phyloP scores from a whole-genome alignment of 176 grass and related monocot genomes.

The Carex pumila region DNA sequence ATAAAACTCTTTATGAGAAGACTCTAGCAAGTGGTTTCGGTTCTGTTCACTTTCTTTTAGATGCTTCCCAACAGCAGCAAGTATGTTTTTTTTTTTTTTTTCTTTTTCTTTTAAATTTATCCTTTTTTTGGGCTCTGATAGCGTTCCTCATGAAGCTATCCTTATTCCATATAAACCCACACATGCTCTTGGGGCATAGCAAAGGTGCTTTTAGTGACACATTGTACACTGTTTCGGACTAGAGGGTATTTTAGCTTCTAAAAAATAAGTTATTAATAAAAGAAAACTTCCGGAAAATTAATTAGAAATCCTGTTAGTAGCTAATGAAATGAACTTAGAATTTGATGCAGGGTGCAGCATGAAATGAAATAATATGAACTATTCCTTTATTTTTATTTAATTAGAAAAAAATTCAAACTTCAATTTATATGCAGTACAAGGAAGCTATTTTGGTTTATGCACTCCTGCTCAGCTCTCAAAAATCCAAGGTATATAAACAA shows the following conservation, averaged over 20 bases:
- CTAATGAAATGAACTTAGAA: not conserved
- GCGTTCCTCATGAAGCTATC: not conserved
- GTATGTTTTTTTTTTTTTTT: slow-evolving; percentile 28
- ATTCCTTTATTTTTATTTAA: not conserved
- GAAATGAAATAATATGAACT: not conserved
- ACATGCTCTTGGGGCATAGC: not conserved
- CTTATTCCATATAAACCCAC: not conserved
- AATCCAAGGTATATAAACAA: slow-evolving; percentile 46
- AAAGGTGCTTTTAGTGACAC: not conserved
- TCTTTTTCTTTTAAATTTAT: not conserved
- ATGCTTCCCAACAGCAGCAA: slow-evolving; percentile 98
- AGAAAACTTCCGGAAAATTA: not conserved
- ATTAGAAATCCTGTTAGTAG: not conserved
- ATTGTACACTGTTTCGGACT: not conserved
- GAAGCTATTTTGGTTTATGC: slow-evolving; percentile 87
- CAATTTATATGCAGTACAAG: slow-evolving; percentile 55
- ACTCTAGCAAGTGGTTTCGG: slow-evolving; percentile 93
- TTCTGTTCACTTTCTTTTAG: slow-evolving; percentile 89
- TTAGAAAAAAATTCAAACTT: not conserved
- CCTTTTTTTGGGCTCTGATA: not conserved
- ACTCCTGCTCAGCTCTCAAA: slow-evolving; percentile 53
- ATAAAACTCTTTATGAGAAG: slow-evolving; percentile 89
- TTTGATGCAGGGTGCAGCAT: not conserved
- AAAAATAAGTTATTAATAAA: not conserved
- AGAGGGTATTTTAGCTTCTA: not conserved